Base-by-base conservation (phyloP, 371 early-diverging fungal species). In the Syncephalis plumigaleata region DNA sequence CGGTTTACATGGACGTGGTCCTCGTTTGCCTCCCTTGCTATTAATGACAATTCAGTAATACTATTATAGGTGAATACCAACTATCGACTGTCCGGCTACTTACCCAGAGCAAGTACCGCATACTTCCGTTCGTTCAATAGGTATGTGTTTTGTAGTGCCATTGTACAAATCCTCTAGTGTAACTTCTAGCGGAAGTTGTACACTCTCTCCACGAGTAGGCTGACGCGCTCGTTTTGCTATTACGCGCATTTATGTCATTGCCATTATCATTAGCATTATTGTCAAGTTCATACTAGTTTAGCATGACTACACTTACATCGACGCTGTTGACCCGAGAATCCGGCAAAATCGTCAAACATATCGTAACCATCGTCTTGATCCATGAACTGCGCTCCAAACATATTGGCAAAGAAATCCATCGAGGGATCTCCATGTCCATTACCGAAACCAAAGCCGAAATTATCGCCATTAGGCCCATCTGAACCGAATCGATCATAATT, bases 151-250 rank as follows among this genome's bases (percentile, higher is more conserved):
- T 22, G 82, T 79, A 58, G 80, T 75, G 52, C 98, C 98, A 55
- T 73, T 85, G 72, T 91, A 95, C 46, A 97, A 73, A 50, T 97
- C 98, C 60, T 93, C 91, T 44, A 98, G 77, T 22, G 84, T 64
- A 20, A 92, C 84, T 55, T 83, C 82, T 47, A 95, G 72, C 43
- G 66, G 69, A 47, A 87, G 73, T 7, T 74, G 70, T 55, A 88
- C 90, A 60, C 83, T 74, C 64, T 73, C 71, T 48, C 81, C 79
- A 57, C 75, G 4, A 11, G 31, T 31, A 31, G 7, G 31, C 4
- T 11, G 31, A 31, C 31, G 31, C 31, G 31, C 7, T 11, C 11
- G 4, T 31, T 31, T 31, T 11, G 31, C 31, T 31, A 31, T 31
- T 7, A 7, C 4, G 4, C 11, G 7, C 11, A 11, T 7, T 7